These are phyloP conservation scores for Zalerion maritima DNA, from an alignment of 495 filamentous ascomycete genomes.

Conservation along the genomic window DNA sequence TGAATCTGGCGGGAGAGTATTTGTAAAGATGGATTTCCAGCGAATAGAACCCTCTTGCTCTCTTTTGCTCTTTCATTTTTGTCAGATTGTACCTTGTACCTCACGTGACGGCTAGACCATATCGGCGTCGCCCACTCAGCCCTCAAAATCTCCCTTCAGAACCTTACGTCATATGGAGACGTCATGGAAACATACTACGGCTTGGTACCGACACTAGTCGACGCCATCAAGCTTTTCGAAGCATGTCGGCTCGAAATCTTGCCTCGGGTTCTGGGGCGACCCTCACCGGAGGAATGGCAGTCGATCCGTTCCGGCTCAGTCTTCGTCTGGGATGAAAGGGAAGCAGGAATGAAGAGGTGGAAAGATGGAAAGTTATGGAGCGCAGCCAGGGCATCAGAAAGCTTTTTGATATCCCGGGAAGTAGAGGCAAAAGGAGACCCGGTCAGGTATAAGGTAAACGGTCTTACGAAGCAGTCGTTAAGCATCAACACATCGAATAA, in stretches of 20 bases:
- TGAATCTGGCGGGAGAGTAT: no score
- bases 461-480: constrained; percentile 98
- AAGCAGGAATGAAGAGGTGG: constrained; percentile 97
- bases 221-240: constrained; percentile 96
- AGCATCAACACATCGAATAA: constrained; percentile 86
- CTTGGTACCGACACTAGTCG: constrained; percentile 76
- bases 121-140: no score
- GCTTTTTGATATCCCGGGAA: constrained; percentile 92
- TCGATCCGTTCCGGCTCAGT: constrained; percentile 90
- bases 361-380: constrained; percentile 99
- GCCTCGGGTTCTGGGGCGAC: constrained; percentile 77
- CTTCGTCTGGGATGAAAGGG: constrained; percentile 97
- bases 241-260: constrained; percentile 82
- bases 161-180: no score
- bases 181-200: constrained; percentile 96
- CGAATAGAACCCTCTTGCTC: no score
- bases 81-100: no score
- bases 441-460: constrained; percentile 93
- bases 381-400: constrained; percentile 90
- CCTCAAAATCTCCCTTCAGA: no score
- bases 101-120: no score
- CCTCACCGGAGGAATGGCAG: constrained; percentile 95
- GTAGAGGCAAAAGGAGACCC: constrained; percentile 98
- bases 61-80: no score
- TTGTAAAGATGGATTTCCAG: no score